Evolutionary conservation across 257 asterid genomes (phyloP).

Genomic region (Nicotiana knightiana): DNA sequence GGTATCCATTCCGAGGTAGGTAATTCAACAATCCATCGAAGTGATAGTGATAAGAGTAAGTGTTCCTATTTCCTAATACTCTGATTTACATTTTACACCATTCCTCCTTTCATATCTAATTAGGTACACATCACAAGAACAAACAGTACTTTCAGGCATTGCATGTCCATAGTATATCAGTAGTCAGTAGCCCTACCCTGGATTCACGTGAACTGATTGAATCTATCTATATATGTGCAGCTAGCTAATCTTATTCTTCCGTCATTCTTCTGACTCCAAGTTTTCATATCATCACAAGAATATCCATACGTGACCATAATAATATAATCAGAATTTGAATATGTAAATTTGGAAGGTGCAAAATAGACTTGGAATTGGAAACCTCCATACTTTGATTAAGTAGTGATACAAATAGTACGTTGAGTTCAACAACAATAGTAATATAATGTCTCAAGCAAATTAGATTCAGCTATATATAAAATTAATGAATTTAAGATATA

Average conservation of each 20-base stretch:
- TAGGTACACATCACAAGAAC: conserved; percentile 7
- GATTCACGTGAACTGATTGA: conserved; percentile 36
- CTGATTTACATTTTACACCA: neutral
- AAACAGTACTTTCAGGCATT: conserved; percentile 6
- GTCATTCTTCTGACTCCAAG: conserved; percentile 3
- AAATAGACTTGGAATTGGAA: neutral
- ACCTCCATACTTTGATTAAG: neutral
- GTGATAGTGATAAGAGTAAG: neutral
- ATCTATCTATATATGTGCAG: neutral
- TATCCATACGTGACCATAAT: neutral
- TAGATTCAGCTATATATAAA: too few relatives aligned
- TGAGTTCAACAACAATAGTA: neutral
- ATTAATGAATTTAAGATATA: too few relatives aligned
- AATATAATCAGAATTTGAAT: neutral
- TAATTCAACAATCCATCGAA: neutral
- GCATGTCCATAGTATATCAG: conserved; percentile 6
- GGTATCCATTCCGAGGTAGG: neutral
- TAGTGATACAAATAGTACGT: neutral
- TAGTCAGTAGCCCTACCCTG: conserved; percentile 24
- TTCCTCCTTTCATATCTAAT: neutral
- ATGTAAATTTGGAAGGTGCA: neutral
- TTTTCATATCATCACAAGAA: neutral
- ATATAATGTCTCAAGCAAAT: too few relatives aligned
- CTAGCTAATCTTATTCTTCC: conserved; percentile 13
- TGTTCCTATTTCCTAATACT: neutral